Conservation (phyloP, 371 early-diverging fungal genomes). For the Dinochytrium kinnereticum region DNA sequence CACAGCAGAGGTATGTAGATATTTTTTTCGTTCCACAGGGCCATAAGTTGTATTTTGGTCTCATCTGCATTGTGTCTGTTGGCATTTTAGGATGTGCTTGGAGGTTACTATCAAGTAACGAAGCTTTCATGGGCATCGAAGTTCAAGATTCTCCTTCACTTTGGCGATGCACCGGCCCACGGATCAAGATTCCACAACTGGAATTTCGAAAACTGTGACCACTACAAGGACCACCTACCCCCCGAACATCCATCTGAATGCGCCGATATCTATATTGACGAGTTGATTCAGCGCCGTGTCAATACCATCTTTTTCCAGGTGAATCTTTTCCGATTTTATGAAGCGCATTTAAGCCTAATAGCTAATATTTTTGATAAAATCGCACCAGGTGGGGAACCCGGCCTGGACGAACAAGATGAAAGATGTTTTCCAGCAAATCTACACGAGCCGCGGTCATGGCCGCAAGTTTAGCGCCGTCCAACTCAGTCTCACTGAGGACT, state of each 20-base stretch:
- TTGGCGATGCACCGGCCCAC: constrained; percentile 12
- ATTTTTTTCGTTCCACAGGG: neutral
- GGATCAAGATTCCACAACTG: constrained; percentile 11
- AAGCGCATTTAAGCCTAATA: no score
- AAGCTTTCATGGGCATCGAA: neutral
- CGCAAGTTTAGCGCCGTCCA: neutral
- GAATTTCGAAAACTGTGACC: constrained; percentile 15
- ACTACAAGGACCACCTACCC: neutral
- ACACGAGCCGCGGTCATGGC: constrained; percentile 1
- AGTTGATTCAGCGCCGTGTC: neutral
- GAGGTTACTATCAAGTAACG: constrained; percentile 11
- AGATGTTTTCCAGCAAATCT: constrained; percentile 3
- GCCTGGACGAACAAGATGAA: constrained; percentile 21
- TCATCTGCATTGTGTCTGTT: no score
- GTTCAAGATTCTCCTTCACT: constrained; percentile 2
- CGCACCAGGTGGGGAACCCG: constrained; percentile 12
- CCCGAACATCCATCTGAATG: constrained; percentile 11
- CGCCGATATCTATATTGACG: constrained; percentile 10
- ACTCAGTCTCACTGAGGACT: neutral
- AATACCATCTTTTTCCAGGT: constrained; percentile 15
- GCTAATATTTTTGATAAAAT: no score
- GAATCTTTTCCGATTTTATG: no score
- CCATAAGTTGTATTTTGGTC: neutral
- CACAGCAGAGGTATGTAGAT: constrained; percentile 3
- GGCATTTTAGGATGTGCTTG: constrained; percentile 9